phyloP scores from a whole-genome alignment of 352 stramenopile species.

The Globisporangium middletonii region DNA sequence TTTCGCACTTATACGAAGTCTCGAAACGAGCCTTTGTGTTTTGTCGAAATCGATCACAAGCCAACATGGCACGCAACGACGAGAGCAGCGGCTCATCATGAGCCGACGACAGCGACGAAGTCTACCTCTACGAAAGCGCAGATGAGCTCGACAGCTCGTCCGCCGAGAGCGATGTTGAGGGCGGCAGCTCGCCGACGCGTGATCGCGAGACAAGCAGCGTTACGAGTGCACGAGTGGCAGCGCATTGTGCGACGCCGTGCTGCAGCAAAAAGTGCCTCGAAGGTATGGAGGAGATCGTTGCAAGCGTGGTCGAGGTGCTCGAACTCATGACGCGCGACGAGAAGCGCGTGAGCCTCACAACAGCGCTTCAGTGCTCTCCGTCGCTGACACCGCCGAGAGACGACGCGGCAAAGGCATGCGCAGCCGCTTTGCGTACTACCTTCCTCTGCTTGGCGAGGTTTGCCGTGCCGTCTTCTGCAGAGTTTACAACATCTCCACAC shows the following conservation, averaged over 20 bases:
- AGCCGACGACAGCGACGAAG: too few relatives aligned
- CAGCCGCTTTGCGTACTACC: neutral
- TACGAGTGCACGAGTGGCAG: too few relatives aligned
- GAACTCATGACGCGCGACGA: neutral
- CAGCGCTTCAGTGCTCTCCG: neutral
- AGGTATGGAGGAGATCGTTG: neutral
- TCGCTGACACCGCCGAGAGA: neutral
- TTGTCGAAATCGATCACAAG: too few relatives aligned
- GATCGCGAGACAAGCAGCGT: too few relatives aligned
- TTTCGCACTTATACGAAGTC: too few relatives aligned
- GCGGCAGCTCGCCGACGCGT: too few relatives aligned
- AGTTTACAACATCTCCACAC: neutral
- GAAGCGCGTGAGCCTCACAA: neutral
- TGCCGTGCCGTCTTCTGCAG: neutral
- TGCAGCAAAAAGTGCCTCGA: neutral
- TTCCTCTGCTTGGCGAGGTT: neutral
- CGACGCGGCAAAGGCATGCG: neutral
- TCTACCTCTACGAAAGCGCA: too few relatives aligned
- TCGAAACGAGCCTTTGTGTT: too few relatives aligned
- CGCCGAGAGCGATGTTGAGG: too few relatives aligned
- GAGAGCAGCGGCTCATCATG: too few relatives aligned
- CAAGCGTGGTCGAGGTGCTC: neutral
- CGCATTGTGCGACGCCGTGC: neutral
- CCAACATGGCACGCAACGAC: too few relatives aligned
- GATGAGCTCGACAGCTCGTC: too few relatives aligned